Evolutionary conservation across 129 eudicot species (phyloP).

Genomic region (Gnaphalium uliginosum): DNA sequence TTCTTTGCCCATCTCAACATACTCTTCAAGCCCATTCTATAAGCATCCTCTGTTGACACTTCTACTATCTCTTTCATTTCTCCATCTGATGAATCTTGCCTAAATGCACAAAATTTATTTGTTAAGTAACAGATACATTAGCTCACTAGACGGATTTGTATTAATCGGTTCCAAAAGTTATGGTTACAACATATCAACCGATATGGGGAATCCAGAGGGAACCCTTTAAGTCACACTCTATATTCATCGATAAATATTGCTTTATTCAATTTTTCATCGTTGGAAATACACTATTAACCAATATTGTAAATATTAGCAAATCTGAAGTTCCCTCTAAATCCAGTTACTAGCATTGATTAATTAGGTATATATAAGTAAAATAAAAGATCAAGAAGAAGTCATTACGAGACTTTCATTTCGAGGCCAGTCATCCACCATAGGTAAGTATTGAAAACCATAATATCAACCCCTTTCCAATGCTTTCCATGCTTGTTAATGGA

Average conservation of each 20-base stretch:
- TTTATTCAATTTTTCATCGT: no score
- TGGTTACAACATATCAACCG: background rate
- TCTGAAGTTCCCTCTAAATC: no score
- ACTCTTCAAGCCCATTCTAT: constrained; percentile 81
- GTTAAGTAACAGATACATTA: background rate
- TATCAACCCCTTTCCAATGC: constrained; percentile 92
- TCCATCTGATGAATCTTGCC: constrained; percentile 89
- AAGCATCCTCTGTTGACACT: constrained; percentile 84
- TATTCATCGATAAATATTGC: no score
- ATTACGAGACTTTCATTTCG: constrained; percentile 72
- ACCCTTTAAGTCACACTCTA: no score
- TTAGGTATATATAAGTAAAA: no score
- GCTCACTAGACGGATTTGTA: background rate
- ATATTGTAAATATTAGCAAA: no score
- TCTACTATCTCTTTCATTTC: constrained; percentile 58
- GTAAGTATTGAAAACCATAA: constrained; percentile 91
- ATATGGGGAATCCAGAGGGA: no score
- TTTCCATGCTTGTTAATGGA: constrained; percentile 84
- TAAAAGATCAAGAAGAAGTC: background rate
- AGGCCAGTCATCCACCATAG: constrained; percentile 99
- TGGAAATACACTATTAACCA: no score
- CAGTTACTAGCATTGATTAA: no score
- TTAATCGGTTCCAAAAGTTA: background rate
- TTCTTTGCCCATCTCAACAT: constrained; percentile 89
- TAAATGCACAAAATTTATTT: constrained; percentile 9